These are phyloP conservation scores for Mortierella sp. DNA, from an alignment of 371 early-diverging fungal genomes.

Conservation along the genomic window DNA sequence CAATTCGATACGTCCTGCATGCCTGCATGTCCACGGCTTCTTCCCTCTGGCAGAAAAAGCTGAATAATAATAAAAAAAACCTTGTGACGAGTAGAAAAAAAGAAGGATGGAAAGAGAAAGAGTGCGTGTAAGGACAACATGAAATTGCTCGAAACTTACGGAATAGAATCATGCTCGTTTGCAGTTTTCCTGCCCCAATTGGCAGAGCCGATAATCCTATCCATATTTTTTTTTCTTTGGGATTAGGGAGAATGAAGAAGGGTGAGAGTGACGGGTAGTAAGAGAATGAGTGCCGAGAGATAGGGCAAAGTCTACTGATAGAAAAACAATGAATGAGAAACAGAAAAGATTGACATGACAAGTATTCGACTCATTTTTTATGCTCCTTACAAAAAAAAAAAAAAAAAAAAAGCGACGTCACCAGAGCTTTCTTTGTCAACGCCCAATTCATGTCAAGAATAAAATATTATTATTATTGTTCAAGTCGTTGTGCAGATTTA, in stretches of 20 bases:
- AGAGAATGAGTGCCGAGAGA: neutral
- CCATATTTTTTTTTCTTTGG: conserved; percentile 9
- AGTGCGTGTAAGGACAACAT: neutral
- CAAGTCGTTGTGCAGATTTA: too few relatives aligned
- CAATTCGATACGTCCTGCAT: neutral
- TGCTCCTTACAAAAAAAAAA: too few relatives aligned
- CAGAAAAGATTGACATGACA: too few relatives aligned
- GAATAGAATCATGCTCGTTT: conserved; percentile 35
- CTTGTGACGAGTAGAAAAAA: neutral
- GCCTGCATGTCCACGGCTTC: neutral
- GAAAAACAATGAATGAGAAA: too few relatives aligned
- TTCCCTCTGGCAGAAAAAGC: neutral
- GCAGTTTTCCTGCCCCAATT: conserved; percentile 44
- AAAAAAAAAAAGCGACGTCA: neutral
- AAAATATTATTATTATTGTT: too few relatives aligned
- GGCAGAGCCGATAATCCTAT: conserved; percentile 21
- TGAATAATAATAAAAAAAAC: too few relatives aligned
- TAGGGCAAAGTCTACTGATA: too few relatives aligned
- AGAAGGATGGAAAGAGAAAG: neutral
- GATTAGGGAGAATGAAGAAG: neutral
- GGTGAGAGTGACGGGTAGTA: neutral
- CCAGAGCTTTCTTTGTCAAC: too few relatives aligned
- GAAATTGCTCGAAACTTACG: conserved; percentile 14
- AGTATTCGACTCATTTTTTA: neutral
- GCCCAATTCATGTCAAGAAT: too few relatives aligned